phyloP scores from a whole-genome alignment of 2,329 filamentous ascomycete genomes.

The Neonectria neomacrospora region DNA sequence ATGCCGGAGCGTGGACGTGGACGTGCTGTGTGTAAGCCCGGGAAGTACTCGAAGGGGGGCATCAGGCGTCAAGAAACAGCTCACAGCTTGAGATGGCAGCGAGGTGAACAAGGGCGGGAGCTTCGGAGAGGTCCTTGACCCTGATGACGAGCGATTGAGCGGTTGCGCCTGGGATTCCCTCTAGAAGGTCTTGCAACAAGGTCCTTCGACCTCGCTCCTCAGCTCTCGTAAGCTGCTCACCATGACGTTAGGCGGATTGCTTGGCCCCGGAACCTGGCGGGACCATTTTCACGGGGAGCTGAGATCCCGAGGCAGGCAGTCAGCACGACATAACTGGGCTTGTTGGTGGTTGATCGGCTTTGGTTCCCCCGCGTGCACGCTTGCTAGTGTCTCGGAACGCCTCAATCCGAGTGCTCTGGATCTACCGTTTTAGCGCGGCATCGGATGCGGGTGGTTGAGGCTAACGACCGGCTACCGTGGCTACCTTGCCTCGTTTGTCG shows the following conservation, averaged over 20 bases:
- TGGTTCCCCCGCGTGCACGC: conserved; percentile 3
- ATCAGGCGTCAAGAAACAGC: neutral
- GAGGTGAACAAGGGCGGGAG: neutral
- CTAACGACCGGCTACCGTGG: neutral
- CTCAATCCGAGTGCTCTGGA: neutral
- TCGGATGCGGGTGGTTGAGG: conserved; percentile 6
- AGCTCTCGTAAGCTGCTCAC: neutral
- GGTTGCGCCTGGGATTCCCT: neutral
- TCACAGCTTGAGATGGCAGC: neutral
- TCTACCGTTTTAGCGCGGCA: conserved; percentile 7
- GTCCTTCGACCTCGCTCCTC: too few relatives aligned
- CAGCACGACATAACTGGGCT: neutral
- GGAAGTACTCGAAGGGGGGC: neutral
- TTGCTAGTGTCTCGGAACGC: conserved; percentile 15
- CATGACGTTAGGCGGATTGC: neutral
- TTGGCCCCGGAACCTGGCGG: neutral
- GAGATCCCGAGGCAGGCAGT: conserved; percentile 5
- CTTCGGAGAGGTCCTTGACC: neutral
- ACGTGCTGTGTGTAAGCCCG: neutral
- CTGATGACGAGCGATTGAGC: neutral
- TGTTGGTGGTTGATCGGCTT: neutral
- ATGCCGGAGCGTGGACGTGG: neutral
- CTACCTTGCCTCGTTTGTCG: neutral
- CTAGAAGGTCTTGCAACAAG: neutral
- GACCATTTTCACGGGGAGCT: conserved; percentile 5